phyloP scores from a whole-genome alignment of 768 basidiomycete species.

The Panaeolus papilionaceus region DNA sequence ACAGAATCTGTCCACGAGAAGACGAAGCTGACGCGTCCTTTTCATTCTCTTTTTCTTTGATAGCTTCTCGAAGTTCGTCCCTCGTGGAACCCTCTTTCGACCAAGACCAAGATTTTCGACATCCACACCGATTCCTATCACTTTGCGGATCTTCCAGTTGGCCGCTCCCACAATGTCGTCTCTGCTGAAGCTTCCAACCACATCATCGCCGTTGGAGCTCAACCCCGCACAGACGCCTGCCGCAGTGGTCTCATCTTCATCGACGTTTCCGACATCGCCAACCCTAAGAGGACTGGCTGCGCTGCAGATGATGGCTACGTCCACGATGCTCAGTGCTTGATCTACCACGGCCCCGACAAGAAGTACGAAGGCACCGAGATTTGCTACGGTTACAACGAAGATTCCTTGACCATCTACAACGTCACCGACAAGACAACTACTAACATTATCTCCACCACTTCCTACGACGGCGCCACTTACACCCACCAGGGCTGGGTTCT shows the following conservation, averaged over 20 bases:
- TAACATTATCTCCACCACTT: conserved; percentile 34
- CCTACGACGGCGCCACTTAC: conserved; percentile 38
- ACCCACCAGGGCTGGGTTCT: conserved; percentile 41
- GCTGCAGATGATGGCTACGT: conserved; percentile 36
- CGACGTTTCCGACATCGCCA: conserved; percentile 33
- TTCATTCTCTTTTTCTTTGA: neutral
- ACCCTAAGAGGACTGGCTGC: conserved; percentile 30
- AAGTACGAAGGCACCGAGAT: conserved; percentile 35
- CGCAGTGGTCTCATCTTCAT: conserved; percentile 35
- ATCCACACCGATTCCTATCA: conserved; percentile 13
- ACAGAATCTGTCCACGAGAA: conserved; percentile 25
- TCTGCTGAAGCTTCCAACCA: conserved; percentile 28
- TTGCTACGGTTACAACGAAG: conserved; percentile 40
- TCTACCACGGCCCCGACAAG: conserved; percentile 36
- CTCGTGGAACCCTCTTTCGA: conserved; percentile 23
- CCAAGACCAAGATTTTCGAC: conserved; percentile 18
- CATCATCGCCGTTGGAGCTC: conserved; percentile 33
- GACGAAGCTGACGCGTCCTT: neutral
- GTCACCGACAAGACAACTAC: conserved; percentile 19
- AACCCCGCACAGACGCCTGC: conserved; percentile 29
- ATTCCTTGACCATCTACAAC: conserved; percentile 37
- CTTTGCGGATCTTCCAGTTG: conserved; percentile 33
- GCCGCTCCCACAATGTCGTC: conserved; percentile 36
- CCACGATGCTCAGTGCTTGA: conserved; percentile 39
- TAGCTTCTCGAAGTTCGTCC: conserved; percentile 12